Evolutionary conservation across 495 filamentous ascomycete genomes (phyloP).

Genomic region (Pyrenopolyporus hunteri): DNA sequence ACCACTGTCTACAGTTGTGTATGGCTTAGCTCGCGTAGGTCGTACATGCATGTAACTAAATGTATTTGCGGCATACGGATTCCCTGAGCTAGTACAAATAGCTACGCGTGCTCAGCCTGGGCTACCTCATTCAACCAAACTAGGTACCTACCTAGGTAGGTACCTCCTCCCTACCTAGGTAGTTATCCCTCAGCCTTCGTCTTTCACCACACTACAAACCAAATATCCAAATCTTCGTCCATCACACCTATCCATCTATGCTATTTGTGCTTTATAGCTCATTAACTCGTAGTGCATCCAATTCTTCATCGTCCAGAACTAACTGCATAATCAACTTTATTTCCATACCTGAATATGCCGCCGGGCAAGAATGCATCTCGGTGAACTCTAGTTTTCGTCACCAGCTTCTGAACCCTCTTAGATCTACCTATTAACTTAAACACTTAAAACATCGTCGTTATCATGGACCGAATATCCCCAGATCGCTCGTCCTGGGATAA

Average conservation of each 20-base stretch:
- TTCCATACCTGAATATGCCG: neutral
- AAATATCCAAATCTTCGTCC: no score
- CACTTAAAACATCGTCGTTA: neutral
- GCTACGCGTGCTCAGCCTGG: no score
- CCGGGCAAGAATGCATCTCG: neutral
- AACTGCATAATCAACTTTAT: neutral
- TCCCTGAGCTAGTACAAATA: no score
- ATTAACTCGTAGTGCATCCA: neutral
- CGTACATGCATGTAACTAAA: no score
- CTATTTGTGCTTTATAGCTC: neutral
- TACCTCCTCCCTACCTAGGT: neutral
- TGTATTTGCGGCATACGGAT: no score
- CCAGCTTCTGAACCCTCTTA: neutral
- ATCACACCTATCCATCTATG: neutral
- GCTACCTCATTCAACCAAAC: no score
- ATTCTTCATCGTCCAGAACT: neutral
- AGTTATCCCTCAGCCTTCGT: no score
- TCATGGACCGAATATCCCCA: constrained; percentile 14
- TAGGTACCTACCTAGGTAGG: no score
- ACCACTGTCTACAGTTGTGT: no score
- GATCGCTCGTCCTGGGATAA: constrained; percentile 6
- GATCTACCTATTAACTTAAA: neutral
- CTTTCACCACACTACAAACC: no score
- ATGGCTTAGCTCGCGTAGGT: no score
- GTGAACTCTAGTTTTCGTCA: constrained; percentile 25